These are phyloP conservation scores for Marasmius fiardii DNA, from an alignment of 1,284 basidiomycete species.

Conservation along the genomic window DNA sequence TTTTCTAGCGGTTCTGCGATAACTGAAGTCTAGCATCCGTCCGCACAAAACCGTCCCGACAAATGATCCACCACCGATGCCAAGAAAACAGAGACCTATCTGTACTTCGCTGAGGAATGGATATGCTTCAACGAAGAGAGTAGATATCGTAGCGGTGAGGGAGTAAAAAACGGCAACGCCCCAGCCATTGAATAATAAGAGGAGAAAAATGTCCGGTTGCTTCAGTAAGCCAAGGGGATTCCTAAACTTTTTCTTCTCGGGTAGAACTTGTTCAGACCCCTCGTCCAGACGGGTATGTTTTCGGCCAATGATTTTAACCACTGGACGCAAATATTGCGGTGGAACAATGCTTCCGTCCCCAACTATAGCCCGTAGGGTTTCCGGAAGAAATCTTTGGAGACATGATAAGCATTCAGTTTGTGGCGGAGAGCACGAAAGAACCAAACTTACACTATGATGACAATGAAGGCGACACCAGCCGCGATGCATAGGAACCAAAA, in stretches of 20 bases:
- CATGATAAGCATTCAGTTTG: not conserved
- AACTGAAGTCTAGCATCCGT: conserved; percentile 57
- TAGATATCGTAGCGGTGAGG: conserved; percentile 62
- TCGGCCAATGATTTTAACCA: conserved; percentile 53
- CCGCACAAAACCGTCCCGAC: conserved; percentile 47
- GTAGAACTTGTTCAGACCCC: not conserved
- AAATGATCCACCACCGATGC: conserved; percentile 44
- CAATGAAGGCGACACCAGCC: conserved; percentile 49
- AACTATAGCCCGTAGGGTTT: conserved; percentile 54
- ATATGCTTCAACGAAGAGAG: conserved; percentile 56
- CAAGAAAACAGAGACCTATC: conserved; percentile 69
- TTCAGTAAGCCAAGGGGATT: conserved; percentile 62
- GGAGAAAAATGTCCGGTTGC: conserved; percentile 56
- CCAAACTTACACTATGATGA: conserved; percentile 45
- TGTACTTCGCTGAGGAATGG: conserved; percentile 59
- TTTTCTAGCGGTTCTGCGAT: conserved; percentile 33
- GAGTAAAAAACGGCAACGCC: conserved; percentile 70
- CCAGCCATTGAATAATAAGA: conserved; percentile 61
- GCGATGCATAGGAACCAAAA: conserved; percentile 84
- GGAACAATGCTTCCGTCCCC: conserved; percentile 57
- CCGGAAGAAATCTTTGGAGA: conserved; percentile 48
- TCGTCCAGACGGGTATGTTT: conserved; percentile 17
- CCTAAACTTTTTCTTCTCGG: conserved; percentile 27
- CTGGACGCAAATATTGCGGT: conserved; percentile 43
- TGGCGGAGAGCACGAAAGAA: not conserved